These are phyloP conservation scores for Mycena belliarum DNA, from an alignment of 768 basidiomycete genomes.

Conservation along the genomic window DNA sequence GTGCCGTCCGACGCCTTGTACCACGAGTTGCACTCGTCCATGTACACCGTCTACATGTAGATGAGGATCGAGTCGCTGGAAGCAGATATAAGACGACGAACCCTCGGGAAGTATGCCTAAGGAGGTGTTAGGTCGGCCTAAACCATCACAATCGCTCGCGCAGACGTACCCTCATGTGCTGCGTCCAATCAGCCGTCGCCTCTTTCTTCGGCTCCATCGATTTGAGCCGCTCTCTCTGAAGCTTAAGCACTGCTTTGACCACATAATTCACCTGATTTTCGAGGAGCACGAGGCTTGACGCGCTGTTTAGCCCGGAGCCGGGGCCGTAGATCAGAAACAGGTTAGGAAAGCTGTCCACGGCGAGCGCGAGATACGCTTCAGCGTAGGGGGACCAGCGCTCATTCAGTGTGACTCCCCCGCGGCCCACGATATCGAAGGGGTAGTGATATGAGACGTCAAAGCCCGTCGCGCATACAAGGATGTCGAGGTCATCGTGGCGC, in stretches of 20 bases:
- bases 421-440: conserved; percentile 12
- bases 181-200: conserved; percentile 8
- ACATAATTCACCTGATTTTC: conserved; percentile 8
- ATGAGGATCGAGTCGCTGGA: not conserved
- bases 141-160: not conserved
- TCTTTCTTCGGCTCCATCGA: conserved; percentile 9
- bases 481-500: conserved; percentile 7
- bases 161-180: conserved; percentile 5
- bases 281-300: not conserved
- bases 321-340: conserved; percentile 11
- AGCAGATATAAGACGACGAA: too few relatives aligned
- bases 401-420: conserved; percentile 5
- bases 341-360: conserved; percentile 11
- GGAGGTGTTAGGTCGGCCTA: not conserved
- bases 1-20: conserved; percentile 13
- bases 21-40: conserved; percentile 11
- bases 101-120: conserved; percentile 13
- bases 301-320: conserved; percentile 7
- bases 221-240: conserved; percentile 8
- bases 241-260: conserved; percentile 6
- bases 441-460: conserved; percentile 13
- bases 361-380: conserved; percentile 7
- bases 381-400: conserved; percentile 12
- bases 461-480: conserved; percentile 13
- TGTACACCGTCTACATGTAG: conserved; percentile 10